Evolutionary conservation across 805 yeast genomes (phyloP), one percentile per base, ranked within the genome.

Genomic region (Candida ponderosae): DNA sequence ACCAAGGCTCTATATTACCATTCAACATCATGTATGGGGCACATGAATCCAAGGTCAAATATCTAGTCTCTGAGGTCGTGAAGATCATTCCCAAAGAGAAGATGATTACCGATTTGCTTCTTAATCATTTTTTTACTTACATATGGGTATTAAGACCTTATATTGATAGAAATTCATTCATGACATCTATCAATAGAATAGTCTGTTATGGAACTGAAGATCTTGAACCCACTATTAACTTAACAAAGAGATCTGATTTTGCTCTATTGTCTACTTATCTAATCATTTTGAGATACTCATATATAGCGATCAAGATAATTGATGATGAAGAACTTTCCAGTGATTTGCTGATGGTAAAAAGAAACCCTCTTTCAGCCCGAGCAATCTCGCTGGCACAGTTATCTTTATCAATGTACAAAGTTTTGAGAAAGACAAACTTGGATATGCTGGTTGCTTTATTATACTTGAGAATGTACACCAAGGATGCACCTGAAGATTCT

Each of bases 401-500:
- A 10, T 34, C 34, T 19, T 15, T 37, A 13, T 33, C 40, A 16
- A 8, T 23, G 4, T 37, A 30, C 15, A 37, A 31, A 14, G 14
- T 35, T 2, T 24, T 34, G 9, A 32, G 29, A 8, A 60, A 58
- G 43, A 58, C 67, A 17, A 48, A 65, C 5, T 51, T 66, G 35
- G 56, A 58, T 38, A 44, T 57, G 29, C 62, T 67, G 2, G 71
- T 66, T 40, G 40, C 57, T 5, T 50, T 65, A 38, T 46, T 59
- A 11, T 50, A 64, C 18, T 38, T 59, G 13, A 52, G 59, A 37
- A 62, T 57, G 36, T 66, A 64, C 43, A 40, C 63, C 16, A 53
- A 50, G 28, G 62, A 65, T 13, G 57, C 62, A 11, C 72, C 72
- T 1, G 61, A 62, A 37, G 71, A 67, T 44, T 55, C 64, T 38